These are phyloP conservation scores for Mucor ambiguus DNA, from an alignment of 371 early-diverging fungal genomes.

Conservation along the genomic window DNA sequence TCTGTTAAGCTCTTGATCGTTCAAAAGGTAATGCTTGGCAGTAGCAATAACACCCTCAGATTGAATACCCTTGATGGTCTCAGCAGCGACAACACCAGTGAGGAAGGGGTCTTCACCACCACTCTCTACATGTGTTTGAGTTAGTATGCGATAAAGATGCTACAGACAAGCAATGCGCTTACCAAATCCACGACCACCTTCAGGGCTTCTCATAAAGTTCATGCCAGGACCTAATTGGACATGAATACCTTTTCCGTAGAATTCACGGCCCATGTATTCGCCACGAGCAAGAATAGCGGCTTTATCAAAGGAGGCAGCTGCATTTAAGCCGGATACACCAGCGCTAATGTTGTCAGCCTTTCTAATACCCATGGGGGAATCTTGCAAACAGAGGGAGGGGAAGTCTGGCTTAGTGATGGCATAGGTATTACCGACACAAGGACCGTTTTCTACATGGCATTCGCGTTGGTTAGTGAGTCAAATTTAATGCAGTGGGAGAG, in stretches of 20 bases:
- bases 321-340: slow-evolving; percentile 55
- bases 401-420: slow-evolving; percentile 32
- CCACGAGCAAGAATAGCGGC: slow-evolving; percentile 49
- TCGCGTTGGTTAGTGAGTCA: background rate
- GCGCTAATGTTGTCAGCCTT: slow-evolving; percentile 42
- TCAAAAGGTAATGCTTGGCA: slow-evolving; percentile 54
- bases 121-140: slow-evolving; percentile 24
- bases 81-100: slow-evolving; percentile 35
- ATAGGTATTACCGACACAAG: slow-evolving; percentile 57
- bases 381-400: slow-evolving; percentile 60
- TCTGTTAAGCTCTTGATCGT: slow-evolving; percentile 52
- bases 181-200: slow-evolving; percentile 61
- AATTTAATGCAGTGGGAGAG: slow-evolving; percentile 1
- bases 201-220: slow-evolving; percentile 51
- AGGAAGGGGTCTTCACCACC: slow-evolving; percentile 67
- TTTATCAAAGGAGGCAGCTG: slow-evolving; percentile 59
- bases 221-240: slow-evolving; percentile 52
- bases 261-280: slow-evolving; percentile 54
- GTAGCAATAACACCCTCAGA: slow-evolving; percentile 52
- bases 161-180: background rate
- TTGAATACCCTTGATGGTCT: slow-evolving; percentile 44
- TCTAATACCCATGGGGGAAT: slow-evolving; percentile 52
- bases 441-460: slow-evolving; percentile 3
- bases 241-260: slow-evolving; percentile 52
- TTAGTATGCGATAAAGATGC: background rate